Evolutionary conservation across 2,329 filamentous ascomycete species (phyloP).

Genomic region (Aureobasidium subglaciale): DNA sequence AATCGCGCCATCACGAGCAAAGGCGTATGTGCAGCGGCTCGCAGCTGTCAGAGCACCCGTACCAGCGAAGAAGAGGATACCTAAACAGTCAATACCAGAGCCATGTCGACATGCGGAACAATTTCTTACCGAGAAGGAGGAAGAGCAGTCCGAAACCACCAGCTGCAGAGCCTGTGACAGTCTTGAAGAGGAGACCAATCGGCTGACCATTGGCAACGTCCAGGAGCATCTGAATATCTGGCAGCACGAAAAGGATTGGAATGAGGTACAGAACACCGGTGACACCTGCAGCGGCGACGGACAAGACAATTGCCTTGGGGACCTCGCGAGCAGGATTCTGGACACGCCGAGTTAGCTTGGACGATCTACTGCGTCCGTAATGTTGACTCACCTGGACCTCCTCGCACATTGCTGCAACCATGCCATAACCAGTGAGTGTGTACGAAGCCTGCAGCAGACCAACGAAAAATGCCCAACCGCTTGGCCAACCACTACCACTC

Average conservation of each 20-base stretch:
- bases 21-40: constrained; percentile 64
- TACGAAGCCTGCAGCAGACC: constrained; percentile 60
- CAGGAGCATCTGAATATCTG: constrained; percentile 57
- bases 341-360: not conserved
- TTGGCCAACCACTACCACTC: constrained; percentile 55
- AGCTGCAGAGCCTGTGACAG: constrained; percentile 59
- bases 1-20: constrained; percentile 65
- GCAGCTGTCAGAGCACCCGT: constrained; percentile 68
- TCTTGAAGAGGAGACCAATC: constrained; percentile 69
- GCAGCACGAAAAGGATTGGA: constrained; percentile 68
- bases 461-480: constrained; percentile 66
- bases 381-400: constrained; percentile 45
- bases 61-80: constrained; percentile 70
- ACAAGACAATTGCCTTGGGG: constrained; percentile 63
- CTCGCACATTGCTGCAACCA: constrained; percentile 67
- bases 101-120: too few species aligned
- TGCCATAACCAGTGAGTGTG: constrained; percentile 59
- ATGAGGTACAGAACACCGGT: constrained; percentile 63
- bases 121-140: constrained; percentile 43
- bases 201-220: constrained; percentile 65
- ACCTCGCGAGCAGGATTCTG: constrained; percentile 62
- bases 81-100: constrained; percentile 51
- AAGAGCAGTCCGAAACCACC: constrained; percentile 58
- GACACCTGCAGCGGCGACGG: constrained; percentile 58
- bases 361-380: not conserved